phyloP scores from a whole-genome alignment of 2,329 filamentous ascomycete species.

The Xylariales sp. region DNA sequence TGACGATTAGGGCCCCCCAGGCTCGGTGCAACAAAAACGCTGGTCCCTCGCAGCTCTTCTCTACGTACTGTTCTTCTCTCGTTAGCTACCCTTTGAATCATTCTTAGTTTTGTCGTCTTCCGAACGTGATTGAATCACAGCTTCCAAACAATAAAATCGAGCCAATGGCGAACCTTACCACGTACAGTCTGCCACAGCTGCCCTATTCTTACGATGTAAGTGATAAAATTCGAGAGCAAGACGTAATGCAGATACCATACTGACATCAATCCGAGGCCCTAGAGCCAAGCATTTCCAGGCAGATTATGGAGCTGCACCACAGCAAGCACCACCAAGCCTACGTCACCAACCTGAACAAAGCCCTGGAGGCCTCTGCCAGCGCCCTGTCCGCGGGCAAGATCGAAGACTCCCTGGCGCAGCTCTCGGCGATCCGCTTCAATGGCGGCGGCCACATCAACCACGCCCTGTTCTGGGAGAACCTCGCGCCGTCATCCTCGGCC shows the following conservation, averaged over 20 bases:
- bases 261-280: no score
- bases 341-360: constrained; percentile 69
- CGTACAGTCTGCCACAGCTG: constrained; percentile 59
- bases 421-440: constrained; percentile 77
- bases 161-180: constrained; percentile 1
- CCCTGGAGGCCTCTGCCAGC: constrained; percentile 54
- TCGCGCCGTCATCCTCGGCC: constrained; percentile 55
- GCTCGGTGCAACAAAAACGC: no score
- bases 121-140: no score
- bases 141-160: no score
- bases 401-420: constrained; percentile 58
- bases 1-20: no score
- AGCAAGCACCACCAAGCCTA: constrained; percentile 77
- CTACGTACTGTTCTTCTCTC: no score
- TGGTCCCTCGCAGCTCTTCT: no score
- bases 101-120: no score
- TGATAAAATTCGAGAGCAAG: constrained; percentile 8
- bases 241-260: no score
- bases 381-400: constrained; percentile 51
- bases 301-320: constrained; percentile 82
- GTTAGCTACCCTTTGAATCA: no score
- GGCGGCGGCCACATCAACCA: constrained; percentile 93
- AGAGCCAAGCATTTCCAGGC: constrained; percentile 68
- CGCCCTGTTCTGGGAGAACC: constrained; percentile 85
- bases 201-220: constrained; percentile 69